Evolutionary conservation across 257 asterid species (phyloP).

Genomic region (Forsythia viridissima): DNA sequence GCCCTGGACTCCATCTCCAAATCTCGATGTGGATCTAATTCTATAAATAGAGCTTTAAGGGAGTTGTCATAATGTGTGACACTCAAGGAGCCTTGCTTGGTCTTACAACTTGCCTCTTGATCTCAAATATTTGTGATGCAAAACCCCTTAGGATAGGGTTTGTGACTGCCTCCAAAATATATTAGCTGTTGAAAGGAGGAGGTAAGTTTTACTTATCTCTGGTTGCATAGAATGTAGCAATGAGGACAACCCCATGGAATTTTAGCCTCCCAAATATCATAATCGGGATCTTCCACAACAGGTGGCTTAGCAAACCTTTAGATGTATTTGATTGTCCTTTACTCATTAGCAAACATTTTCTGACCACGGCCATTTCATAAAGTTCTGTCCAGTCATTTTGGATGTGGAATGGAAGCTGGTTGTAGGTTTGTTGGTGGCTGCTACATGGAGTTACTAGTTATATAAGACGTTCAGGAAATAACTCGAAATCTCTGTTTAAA

Average conservation of each 20-base stretch:
- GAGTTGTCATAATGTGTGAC: not conserved
- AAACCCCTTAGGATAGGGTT: not conserved
- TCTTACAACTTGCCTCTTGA: not conserved
- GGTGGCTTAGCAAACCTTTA: not conserved
- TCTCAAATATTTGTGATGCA: not conserved
- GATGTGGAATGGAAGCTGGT: not conserved
- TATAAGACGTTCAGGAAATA: not conserved
- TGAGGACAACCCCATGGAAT: not conserved
- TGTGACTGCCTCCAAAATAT: not conserved
- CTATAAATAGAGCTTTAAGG: not conserved
- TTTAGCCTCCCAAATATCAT: not conserved
- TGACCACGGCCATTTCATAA: not conserved
- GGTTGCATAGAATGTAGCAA: not conserved
- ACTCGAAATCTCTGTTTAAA: not conserved
- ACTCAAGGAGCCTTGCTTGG: not conserved
- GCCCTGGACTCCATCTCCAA: not conserved
- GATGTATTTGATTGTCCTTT: not conserved
- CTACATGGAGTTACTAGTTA: not conserved
- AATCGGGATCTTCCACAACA: not conserved
- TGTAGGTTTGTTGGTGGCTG: not conserved
- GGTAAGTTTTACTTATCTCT: not conserved
- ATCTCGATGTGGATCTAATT: not conserved
- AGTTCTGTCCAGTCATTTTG: not conserved
- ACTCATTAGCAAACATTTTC: not conserved
- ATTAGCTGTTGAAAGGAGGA: not conserved